Evolutionary conservation across 345 rosid genomes (phyloP), one percentile per base, ranked within the genome.

Genomic region (Nephelium lappaceum): DNA sequence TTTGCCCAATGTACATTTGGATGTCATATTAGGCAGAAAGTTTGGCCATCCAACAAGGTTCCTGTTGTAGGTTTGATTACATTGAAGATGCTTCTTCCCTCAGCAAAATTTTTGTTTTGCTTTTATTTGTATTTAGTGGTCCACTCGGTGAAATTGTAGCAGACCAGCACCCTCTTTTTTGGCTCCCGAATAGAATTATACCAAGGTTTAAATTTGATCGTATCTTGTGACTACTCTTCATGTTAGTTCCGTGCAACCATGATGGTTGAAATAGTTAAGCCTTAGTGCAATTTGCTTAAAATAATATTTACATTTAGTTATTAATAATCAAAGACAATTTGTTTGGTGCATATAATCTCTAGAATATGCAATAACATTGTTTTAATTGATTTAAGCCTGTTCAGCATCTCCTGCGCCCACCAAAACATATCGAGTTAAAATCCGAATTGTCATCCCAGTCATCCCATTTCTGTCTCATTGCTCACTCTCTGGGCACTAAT

Each of bases 1-100:
- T 57, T 77, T 73, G 73, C 62, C 66, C 53, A 51, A 62, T 85
- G 79, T 82, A 84, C 82, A 74, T 79, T 76, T 69, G 41, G 43
- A 72, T 53, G 58, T 65, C 74, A 71, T 58, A 19, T 79, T 78
- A 73, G 53, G 81, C 73, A 49, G 78, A 67, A 76, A 79, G 70
- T 47, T 27, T 49, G 27, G 5, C 64, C 74, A 81, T 64, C 74
- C 60, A 14, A 60, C 43, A 47, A 12, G 71, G 51, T 77, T 65
- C 75, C 42, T 23, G 36, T 64, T 74, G 23, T 39, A 73, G 74
- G 80, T 47, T 81, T 71, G 65, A 79, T 38, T 62, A 38, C 23
- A 25, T 51, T 31, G 83, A 73, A 75, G 45, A 69, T 79, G 77
- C 69, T 69, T 79, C 60, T 66, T 71, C 24, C 66, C 75, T 24